Evolutionary conservation across 2,329 filamentous ascomycete species (phyloP).

Genomic region (Fusarium virguliforme): DNA sequence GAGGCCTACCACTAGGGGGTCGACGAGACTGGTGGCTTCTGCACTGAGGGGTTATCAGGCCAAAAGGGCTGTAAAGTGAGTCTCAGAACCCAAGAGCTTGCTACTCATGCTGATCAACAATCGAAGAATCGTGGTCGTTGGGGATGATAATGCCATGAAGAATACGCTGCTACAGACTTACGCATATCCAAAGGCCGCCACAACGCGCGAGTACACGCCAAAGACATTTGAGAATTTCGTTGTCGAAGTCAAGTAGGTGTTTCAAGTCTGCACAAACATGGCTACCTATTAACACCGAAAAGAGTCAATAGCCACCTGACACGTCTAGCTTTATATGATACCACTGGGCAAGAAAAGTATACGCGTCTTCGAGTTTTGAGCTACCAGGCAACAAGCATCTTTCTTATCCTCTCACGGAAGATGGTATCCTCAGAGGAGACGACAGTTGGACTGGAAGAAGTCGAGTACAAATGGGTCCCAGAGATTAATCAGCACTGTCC

Average conservation of each 20-base stretch:
- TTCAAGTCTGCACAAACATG: neutral
- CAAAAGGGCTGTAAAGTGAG: conserved; percentile 12
- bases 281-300: neutral
- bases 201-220: neutral
- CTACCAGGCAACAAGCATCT: conserved; percentile 6
- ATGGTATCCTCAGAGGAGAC: neutral
- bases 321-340: conserved; percentile 3
- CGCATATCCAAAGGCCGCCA: conserved; percentile 6
- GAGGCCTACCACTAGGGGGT: neutral
- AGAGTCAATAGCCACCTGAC: conserved; percentile 14
- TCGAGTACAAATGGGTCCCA: conserved; percentile 17
- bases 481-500: neutral
- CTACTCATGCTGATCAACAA: neutral
- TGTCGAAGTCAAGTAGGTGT: conserved; percentile 20
- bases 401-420: conserved; percentile 11
- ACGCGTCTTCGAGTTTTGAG: neutral
- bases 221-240: conserved; percentile 21
- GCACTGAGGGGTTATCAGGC: neutral
- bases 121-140: conserved; percentile 9
- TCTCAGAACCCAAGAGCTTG: neutral
- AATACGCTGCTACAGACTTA: conserved; percentile 18
- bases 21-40: conserved; percentile 1
- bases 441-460: neutral
- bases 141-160: conserved; percentile 2
- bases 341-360: conserved; percentile 14